These are phyloP conservation scores for Populus tomentosa DNA, from an alignment of 441 rosid genomes.

Conservation along the genomic window DNA sequence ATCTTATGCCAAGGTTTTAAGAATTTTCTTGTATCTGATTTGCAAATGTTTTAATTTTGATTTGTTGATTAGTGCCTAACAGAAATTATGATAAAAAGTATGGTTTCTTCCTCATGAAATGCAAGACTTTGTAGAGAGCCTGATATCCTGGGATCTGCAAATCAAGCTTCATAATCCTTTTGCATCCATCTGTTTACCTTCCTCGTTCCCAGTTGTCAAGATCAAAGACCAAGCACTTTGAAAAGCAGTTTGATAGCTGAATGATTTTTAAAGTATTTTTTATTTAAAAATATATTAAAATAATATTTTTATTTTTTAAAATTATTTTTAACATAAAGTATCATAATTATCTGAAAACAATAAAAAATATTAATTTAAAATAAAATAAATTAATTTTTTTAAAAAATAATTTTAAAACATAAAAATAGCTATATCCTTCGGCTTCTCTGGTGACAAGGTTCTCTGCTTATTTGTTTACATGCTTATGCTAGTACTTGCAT, in stretches of 20 bases:
- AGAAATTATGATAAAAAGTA: not conserved
- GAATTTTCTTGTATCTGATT: slow-evolving; percentile 28
- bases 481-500: not conserved
- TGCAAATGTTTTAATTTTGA: slow-evolving; percentile 15
- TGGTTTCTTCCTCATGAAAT: not conserved
- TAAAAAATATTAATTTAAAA: no score
- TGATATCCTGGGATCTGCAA: not conserved
- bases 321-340: no score
- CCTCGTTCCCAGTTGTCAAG: not conserved
- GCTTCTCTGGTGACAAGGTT: not conserved
- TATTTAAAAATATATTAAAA: no score
- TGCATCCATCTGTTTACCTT: not conserved
- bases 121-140: not conserved
- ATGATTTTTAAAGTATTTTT: no score
- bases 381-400: no score
- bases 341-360: no score
- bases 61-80: slow-evolving; percentile 4
- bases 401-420: no score
- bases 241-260: no score
- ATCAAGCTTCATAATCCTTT: not conserved
- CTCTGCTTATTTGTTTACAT: not conserved
- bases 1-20: slow-evolving; percentile 20
- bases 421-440: not conserved
- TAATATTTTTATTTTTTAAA: no score
- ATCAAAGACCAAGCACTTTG: no score